Evolutionary conservation across 1,284 basidiomycete genomes (phyloP).

Genomic region (Papiliotrema laurentii): DNA sequence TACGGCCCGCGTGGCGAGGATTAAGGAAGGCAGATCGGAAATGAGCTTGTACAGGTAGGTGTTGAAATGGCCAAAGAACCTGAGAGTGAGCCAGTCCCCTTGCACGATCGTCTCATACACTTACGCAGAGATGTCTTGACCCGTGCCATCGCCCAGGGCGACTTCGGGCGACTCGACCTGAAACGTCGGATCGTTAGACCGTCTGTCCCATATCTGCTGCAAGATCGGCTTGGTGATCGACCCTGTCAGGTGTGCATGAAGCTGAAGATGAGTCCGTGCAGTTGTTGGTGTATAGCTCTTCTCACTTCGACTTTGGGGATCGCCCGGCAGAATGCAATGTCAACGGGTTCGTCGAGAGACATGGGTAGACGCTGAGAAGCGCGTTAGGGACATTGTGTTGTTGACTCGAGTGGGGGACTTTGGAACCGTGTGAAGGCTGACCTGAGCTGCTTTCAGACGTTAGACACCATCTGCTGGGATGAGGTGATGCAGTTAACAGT

Average conservation of each 20-base stretch:
- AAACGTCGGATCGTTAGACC: conserved; percentile 9
- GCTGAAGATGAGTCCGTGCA: conserved; percentile 8
- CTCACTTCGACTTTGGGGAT: conserved; percentile 29
- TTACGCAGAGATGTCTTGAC: conserved; percentile 20
- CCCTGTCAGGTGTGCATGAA: conserved; percentile 31
- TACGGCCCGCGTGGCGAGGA: conserved; percentile 19
- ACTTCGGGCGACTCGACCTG: conserved; percentile 8
- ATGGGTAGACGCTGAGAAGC: too few relatives aligned
- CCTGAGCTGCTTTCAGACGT: too few relatives aligned
- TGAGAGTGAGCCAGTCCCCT: conserved; percentile 3
- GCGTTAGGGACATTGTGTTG: too few relatives aligned
- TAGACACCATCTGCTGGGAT: too few relatives aligned
- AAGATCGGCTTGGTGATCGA: conserved; percentile 20
- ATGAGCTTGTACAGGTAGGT: conserved; percentile 24
- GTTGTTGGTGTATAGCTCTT: background rate
- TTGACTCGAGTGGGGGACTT: too few relatives aligned
- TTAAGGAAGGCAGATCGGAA: conserved; percentile 13
- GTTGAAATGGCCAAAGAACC: conserved; percentile 34
- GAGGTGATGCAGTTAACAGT: too few relatives aligned
- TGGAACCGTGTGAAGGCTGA: too few relatives aligned
- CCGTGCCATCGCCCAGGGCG: conserved; percentile 15
- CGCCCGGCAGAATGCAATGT: conserved; percentile 15
- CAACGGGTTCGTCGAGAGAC: too few relatives aligned
- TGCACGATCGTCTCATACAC: background rate
- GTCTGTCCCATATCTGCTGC: conserved; percentile 21